Evolutionary conservation across 2,329 filamentous ascomycete species (phyloP), one percentile per base, ranked within the genome.

Genomic region (Thyridium curvatum): DNA sequence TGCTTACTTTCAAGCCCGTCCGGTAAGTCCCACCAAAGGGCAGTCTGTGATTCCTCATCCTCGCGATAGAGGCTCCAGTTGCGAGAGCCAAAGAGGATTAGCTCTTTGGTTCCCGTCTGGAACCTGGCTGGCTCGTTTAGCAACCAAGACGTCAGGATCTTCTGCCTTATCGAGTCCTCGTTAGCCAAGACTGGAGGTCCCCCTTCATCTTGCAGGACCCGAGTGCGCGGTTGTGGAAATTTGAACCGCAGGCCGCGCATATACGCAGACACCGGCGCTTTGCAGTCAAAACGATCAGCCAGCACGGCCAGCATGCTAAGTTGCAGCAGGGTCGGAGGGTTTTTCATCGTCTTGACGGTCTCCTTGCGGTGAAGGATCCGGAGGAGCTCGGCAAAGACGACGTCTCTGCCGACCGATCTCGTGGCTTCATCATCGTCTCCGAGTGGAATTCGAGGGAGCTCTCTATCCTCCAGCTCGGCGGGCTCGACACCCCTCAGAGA

Each of bases 1-100:
- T 44, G 36, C 67, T 58, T 52, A 79, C 78, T 64, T 65, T 90
- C 85, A 15, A 90, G 56, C 1, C 74, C 75, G 41, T 79, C 72
- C 1, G 82, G 83, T 14, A 90, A 58, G 52, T 84, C 76, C 82
- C 83, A 88, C 84, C 84, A 89, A 12, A 76, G 64, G 3, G 79
- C 70, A 40, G 21, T 26, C 10, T 26, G 21, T 26, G 36, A 32
- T 52, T 57, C 35, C 50, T 60, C 40, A 10, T 18, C 31, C 13
- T 38, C 60, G 41, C 34, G 62, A 52, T 39, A 61, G 53, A 29
- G 33, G 31, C 60, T 65, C 80, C 82, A 79, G 44, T 71, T 71
- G 34, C 62, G 60, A 4, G 79, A 86, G 14, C 84, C 84, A 44
- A 74, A 72, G 45, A 82, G 60, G 39, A 88, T 78, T 26, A 89